phyloP scores from a whole-genome alignment of 2,329 filamentous ascomycete species.

The Neoscytalidium dimidiatum region DNA sequence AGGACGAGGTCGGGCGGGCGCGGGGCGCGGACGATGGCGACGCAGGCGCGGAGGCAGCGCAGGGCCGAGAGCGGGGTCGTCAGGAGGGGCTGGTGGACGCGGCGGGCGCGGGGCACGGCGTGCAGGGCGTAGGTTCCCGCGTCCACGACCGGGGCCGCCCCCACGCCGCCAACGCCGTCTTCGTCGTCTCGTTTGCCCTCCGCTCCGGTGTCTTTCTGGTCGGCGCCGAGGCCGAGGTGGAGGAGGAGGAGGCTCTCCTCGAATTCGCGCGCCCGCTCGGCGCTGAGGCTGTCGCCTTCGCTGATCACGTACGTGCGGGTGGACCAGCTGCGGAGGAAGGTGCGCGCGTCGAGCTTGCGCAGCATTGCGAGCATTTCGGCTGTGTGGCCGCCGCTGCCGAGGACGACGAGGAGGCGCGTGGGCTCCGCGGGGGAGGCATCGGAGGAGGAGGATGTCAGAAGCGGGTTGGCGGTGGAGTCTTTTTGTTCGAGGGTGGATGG shows the following conservation, averaged over 20 bases:
- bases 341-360: slow-evolving; percentile 51
- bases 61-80: slow-evolving; percentile 72
- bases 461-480: not conserved
- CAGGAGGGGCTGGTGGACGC: slow-evolving; percentile 77
- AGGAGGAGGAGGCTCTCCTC: slow-evolving; percentile 47
- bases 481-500: not conserved
- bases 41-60: slow-evolving; percentile 53
- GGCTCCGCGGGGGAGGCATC: slow-evolving; percentile 30
- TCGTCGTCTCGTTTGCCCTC: not conserved
- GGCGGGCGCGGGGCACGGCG: slow-evolving; percentile 73
- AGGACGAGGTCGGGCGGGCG: slow-evolving; percentile 70
- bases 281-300: slow-evolving; percentile 73
- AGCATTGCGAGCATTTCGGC: slow-evolving; percentile 92
- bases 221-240: not conserved
- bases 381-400: slow-evolving; percentile 93
- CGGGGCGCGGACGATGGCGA: slow-evolving; percentile 28
- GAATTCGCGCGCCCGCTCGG: slow-evolving; percentile 64
- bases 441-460: slow-evolving; percentile 8
- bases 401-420: slow-evolving; percentile 73
- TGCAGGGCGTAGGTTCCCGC: slow-evolving; percentile 61
- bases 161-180: too few species aligned
- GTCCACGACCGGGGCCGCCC: slow-evolving; percentile 23
- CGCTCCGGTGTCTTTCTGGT: slow-evolving; percentile 17
- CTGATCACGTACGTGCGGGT: slow-evolving; percentile 79
- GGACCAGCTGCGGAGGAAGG: slow-evolving; percentile 49